phyloP scores from a whole-genome alignment of 352 stramenopile species.

The Nothophytophthora sp. region DNA sequence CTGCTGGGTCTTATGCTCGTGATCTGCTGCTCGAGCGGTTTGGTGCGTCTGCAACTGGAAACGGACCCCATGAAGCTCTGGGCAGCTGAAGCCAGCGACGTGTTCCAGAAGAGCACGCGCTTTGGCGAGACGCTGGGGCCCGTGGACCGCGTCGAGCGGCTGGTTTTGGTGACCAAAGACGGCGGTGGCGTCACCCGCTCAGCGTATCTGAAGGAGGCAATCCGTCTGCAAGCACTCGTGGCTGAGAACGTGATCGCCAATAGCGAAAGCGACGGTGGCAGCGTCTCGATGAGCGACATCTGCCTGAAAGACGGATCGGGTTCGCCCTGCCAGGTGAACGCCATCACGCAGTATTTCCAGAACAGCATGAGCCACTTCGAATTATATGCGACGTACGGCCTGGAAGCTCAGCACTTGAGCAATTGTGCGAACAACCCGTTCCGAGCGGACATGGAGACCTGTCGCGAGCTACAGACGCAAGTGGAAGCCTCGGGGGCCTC shows the following conservation, averaged over 20 bases:
- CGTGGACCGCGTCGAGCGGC: constrained; percentile 51
- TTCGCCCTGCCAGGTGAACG: constrained; percentile 49
- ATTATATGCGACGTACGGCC: constrained; percentile 45
- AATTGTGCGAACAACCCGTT: constrained; percentile 33
- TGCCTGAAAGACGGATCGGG: constrained; percentile 56
- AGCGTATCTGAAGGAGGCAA: constrained; percentile 52
- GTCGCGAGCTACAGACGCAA: constrained; percentile 33
- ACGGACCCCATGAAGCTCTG: constrained; percentile 60
- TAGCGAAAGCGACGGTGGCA: no score
- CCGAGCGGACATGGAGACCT: constrained; percentile 30
- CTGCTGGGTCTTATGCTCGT: constrained; percentile 39
- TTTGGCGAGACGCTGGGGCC: constrained; percentile 58
- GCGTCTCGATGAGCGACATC: constrained; percentile 43
- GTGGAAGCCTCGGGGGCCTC: constrained; percentile 26
- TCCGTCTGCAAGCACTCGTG: constrained; percentile 50
- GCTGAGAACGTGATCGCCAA: constrained; percentile 19
- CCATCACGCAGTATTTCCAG: constrained; percentile 70
- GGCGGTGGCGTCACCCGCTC: constrained; percentile 45
- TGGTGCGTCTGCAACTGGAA: constrained; percentile 47
- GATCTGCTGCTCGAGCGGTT: constrained; percentile 36
- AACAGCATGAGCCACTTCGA: constrained; percentile 56
- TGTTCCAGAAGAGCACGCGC: constrained; percentile 43
- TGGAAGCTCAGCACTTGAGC: constrained; percentile 46
- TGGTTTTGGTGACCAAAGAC: constrained; percentile 63
- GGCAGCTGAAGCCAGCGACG: constrained; percentile 40